A percentile compares a stretch with the other conserved stretches of the same genome.
Conservation (phyloP, 2,329 filamentous ascomycete species). For the Neoascochyta sp. region DNA sequence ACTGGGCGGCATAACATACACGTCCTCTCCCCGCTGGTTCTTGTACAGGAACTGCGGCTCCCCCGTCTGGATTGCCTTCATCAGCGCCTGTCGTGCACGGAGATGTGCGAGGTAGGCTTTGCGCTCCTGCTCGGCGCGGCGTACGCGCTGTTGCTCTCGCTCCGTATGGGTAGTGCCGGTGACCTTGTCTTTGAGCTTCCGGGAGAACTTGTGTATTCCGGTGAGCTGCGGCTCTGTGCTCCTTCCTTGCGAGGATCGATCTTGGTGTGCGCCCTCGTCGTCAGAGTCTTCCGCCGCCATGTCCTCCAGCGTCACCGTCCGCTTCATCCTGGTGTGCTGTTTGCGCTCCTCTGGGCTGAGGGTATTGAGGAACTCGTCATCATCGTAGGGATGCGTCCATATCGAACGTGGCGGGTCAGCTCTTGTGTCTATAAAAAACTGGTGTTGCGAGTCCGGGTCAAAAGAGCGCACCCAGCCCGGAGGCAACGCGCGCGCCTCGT, state of each 20-base stretch:
- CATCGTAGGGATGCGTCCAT: constrained; percentile 62
- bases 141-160: constrained; percentile 46
- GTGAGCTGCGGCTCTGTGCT: constrained; percentile 21
- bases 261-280: constrained; percentile 21
- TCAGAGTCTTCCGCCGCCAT: constrained; percentile 44
- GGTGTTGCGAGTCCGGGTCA: constrained; percentile 53
- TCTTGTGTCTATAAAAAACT: constrained; percentile 61
- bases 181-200: constrained; percentile 58
- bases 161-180: constrained; percentile 56
- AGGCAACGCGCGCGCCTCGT: constrained; percentile 54
- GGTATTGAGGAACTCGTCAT: constrained; percentile 51
- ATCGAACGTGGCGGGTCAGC: constrained; percentile 54
- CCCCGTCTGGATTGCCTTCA: constrained; percentile 51
- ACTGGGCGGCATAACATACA: constrained; percentile 57
- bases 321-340: constrained; percentile 40
- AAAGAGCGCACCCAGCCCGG: constrained; percentile 56
- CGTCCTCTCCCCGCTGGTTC: constrained; percentile 51
- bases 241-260: constrained; percentile 4
- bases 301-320: constrained; percentile 41
- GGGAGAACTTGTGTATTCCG: constrained; percentile 47
- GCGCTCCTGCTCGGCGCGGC: constrained; percentile 50
- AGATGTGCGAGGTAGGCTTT: constrained; percentile 53
- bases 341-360: constrained; percentile 51
- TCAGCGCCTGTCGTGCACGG: constrained; percentile 50
- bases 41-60: constrained; percentile 55